phyloP scores from a whole-genome alignment of 495 filamentous ascomycete genomes.

The Antarctomyces pellizariae region DNA sequence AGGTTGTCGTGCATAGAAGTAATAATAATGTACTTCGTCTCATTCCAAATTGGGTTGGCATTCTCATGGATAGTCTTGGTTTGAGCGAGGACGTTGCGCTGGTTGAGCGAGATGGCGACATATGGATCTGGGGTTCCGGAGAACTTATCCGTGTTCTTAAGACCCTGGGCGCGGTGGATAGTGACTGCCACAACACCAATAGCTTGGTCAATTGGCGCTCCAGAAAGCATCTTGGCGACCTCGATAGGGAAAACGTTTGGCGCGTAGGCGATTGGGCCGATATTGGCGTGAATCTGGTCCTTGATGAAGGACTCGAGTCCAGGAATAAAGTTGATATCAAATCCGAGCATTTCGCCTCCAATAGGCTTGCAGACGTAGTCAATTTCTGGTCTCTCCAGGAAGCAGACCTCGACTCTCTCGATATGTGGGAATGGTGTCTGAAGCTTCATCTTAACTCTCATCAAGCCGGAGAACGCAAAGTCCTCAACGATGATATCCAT shows the following conservation, averaged over 20 bases:
- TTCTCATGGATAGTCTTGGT: conserved; percentile 77
- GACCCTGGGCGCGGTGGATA: conserved; percentile 66
- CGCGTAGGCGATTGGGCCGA: conserved; percentile 89
- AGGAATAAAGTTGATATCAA: conserved; percentile 97
- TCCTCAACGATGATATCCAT: conserved; percentile 95
- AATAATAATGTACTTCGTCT: conserved; percentile 85
- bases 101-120: conserved; percentile 65
- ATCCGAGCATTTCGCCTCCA: conserved; percentile 82
- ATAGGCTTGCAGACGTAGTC: conserved; percentile 97
- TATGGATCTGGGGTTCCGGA: conserved; percentile 89
- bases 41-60: conserved; percentile 78
- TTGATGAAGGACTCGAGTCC: conserved; percentile 82
- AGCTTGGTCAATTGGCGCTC: conserved; percentile 78
- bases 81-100: conserved; percentile 50
- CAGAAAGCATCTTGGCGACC: conserved; percentile 96
- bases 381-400: conserved; percentile 47
- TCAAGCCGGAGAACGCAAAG: conserved; percentile 80
- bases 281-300: conserved; percentile 81
- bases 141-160: conserved; percentile 91
- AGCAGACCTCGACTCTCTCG: conserved; percentile 76
- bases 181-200: conserved; percentile 87
- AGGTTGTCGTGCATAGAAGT: conserved; percentile 71
- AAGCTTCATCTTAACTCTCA: conserved; percentile 94
- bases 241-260: conserved; percentile 97
- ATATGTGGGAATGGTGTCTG: conserved; percentile 91